These are phyloP conservation scores for Blastomyces emzantsi DNA, from an alignment of 2,329 filamentous ascomycete genomes.

Conservation along the genomic window DNA sequence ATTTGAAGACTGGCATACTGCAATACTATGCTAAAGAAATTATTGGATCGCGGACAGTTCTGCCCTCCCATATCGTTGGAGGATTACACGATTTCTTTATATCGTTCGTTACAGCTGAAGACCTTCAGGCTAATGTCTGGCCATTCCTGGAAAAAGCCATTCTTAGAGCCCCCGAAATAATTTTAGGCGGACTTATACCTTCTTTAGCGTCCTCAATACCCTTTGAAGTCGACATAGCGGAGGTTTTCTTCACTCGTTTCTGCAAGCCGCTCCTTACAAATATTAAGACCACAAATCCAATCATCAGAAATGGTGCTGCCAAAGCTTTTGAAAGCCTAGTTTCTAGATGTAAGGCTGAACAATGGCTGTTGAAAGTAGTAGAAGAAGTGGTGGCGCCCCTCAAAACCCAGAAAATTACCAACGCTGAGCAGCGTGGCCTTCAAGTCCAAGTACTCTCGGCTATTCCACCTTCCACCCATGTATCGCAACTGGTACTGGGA, in stretches of 20 bases:
- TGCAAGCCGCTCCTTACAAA: conserved; percentile 84
- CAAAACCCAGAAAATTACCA: conserved; percentile 73
- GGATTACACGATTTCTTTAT: conserved; percentile 75
- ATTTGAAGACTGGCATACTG: conserved; percentile 63
- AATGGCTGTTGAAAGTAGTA: conserved; percentile 56
- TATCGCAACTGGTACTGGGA: conserved; percentile 58
- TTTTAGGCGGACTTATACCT: conserved; percentile 68
- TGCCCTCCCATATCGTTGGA: conserved; percentile 63
- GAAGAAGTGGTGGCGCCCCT: conserved; percentile 72
- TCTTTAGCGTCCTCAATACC: conserved; percentile 65
- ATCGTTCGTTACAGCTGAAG: conserved; percentile 62
- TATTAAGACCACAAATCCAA: conserved; percentile 77
- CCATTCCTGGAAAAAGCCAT: conserved; percentile 82
- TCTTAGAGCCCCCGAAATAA: conserved; percentile 79
- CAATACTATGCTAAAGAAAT: conserved; percentile 80
- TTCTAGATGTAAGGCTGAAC: conserved; percentile 49
- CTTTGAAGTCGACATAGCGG: conserved; percentile 63
- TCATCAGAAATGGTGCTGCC: conserved; percentile 66
- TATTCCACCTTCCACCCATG: conserved; percentile 50
- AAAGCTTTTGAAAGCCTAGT: conserved; percentile 65
- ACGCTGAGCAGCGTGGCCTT: conserved; percentile 72
- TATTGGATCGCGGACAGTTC: conserved; percentile 62
- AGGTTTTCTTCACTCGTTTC: conserved; percentile 60
- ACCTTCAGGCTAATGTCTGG: conserved; percentile 65
- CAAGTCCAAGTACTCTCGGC: conserved; percentile 71